Conservation (phyloP, 1,284 basidiomycete genomes). For the Mycosarcoma mackinlayi region DNA sequence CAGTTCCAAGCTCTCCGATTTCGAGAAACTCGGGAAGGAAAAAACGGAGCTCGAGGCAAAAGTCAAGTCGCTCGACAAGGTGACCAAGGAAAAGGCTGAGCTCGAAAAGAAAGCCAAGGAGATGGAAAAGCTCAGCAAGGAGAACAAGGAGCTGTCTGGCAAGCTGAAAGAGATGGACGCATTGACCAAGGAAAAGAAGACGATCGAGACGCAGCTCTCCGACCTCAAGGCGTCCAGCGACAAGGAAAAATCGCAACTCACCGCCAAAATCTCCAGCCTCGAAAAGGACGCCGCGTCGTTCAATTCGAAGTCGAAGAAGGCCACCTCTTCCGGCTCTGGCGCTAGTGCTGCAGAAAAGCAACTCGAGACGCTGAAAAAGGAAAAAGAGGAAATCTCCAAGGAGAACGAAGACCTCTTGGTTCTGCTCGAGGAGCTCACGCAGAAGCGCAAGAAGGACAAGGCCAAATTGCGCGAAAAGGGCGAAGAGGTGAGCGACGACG, state of each 20-base stretch:
- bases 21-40: slow-evolving; percentile 38
- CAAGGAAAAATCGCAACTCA: slow-evolving; percentile 6
- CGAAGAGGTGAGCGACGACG: slow-evolving; percentile 76
- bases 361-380: slow-evolving; percentile 28
- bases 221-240: background rate
- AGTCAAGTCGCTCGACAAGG: slow-evolving; percentile 79
- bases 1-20: background rate
- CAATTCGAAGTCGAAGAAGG: background rate
- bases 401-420: slow-evolving; percentile 95
- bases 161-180: slow-evolving; percentile 5
- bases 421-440: slow-evolving; percentile 87
- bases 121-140: slow-evolving; percentile 7
- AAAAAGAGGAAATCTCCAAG: slow-evolving; percentile 79
- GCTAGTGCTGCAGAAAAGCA: background rate
- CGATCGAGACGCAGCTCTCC: background rate
- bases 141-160: slow-evolving; percentile 2
- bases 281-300: slow-evolving; percentile 2
- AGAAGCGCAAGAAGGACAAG: slow-evolving; percentile 87
- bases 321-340: too few relatives aligned
- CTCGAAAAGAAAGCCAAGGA: slow-evolving; percentile 13
- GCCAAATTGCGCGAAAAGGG: slow-evolving; percentile 77
- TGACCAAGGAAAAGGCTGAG: slow-evolving; percentile 70
- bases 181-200: background rate
- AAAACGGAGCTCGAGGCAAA: slow-evolving; percentile 68
- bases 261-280: slow-evolving; percentile 14